A percentile compares a stretch with the other conserved stretches of the same genome.
These are phyloP conservation scores for Yamadazyma atmosphaerica DNA, from an alignment of 1,139 yeast genomes.

Conservation along the genomic window DNA sequence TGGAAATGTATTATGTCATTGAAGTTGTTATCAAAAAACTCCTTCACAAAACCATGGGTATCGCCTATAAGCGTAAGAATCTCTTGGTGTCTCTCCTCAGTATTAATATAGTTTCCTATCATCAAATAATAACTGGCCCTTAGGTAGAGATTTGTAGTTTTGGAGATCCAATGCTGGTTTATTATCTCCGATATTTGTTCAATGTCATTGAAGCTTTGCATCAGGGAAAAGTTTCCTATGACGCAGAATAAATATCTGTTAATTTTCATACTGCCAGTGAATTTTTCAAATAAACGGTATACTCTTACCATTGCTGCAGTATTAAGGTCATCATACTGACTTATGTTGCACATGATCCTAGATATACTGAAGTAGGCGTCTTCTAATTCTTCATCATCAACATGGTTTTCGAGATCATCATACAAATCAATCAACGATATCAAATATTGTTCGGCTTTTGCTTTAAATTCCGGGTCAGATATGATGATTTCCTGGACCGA, in stretches of 20 bases:
- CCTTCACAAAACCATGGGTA: conserved; percentile 16
- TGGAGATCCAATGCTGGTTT: conserved; percentile 1
- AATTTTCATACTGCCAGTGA: conserved; percentile 5
- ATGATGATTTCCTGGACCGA: conserved; percentile 12
- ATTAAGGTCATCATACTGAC: conserved; percentile 19
- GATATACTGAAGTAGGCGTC: conserved; percentile 18
- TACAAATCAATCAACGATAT: conserved; percentile 6
- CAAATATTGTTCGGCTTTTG: conserved; percentile 6
- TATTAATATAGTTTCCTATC: conserved; percentile 37
- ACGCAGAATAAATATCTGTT: conserved; percentile 36
- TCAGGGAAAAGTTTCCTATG: conserved; percentile 37
- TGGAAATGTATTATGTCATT: conserved; percentile 43
- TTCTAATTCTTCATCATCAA: conserved; percentile 14
- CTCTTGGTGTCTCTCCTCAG: conserved; percentile 17
- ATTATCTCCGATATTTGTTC: conserved; percentile 6
- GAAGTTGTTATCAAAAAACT: conserved; percentile 24
- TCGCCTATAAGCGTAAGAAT: conserved; percentile 16
- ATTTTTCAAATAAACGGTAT: conserved; percentile 10
- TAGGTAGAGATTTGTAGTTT: conserved; percentile 24
- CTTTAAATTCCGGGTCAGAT: conserved; percentile 9
- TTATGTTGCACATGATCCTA: conserved; percentile 17
- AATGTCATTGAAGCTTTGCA: conserved; percentile 19
- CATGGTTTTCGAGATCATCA: conserved; percentile 2
- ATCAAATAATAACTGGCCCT: conserved; percentile 31
- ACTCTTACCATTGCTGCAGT: conserved; percentile 7